phyloP scores from a whole-genome alignment of 176 grass and related monocot species.

The Aegilops longissima region DNA sequence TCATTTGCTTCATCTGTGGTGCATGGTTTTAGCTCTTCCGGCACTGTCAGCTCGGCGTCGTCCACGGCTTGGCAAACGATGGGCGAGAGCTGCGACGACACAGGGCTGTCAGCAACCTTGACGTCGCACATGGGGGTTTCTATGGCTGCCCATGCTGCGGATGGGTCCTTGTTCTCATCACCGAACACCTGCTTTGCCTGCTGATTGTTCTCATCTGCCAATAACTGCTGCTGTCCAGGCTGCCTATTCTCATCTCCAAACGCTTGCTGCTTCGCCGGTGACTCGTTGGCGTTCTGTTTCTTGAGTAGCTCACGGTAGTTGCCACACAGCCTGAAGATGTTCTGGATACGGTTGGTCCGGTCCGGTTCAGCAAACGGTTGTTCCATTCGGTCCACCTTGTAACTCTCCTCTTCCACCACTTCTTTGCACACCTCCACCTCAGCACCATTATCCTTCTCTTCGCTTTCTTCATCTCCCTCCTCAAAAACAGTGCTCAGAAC shows the following conservation, averaged over 20 bases:
- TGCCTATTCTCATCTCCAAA: slow-evolving; percentile 45
- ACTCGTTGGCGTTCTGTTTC: slow-evolving; percentile 22
- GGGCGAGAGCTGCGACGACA: slow-evolving; percentile 37
- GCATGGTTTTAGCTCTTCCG: slow-evolving; percentile 29
- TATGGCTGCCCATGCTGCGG: slow-evolving; percentile 23
- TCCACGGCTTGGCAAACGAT: slow-evolving; percentile 49
- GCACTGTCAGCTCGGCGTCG: background rate
- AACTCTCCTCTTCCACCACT: slow-evolving; percentile 76
- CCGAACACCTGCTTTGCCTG: slow-evolving; percentile 21
- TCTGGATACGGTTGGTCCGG: slow-evolving; percentile 66
- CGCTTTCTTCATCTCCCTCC: slow-evolving; percentile 62
- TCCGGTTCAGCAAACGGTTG: slow-evolving; percentile 26
- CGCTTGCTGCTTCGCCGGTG: slow-evolving; percentile 23
- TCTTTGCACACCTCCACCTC: slow-evolving; percentile 79
- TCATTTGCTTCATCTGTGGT: slow-evolving; percentile 3
- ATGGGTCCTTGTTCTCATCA: slow-evolving; percentile 53
- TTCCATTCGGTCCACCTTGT: slow-evolving; percentile 17
- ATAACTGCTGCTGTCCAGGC: slow-evolving; percentile 3
- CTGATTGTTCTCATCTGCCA: slow-evolving; percentile 27
- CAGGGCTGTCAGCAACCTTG: slow-evolving; percentile 46
- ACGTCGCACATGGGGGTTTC: slow-evolving; percentile 44
- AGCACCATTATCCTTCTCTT: slow-evolving; percentile 30
- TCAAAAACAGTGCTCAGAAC: slow-evolving; percentile 74
- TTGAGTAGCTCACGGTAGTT: slow-evolving; percentile 65
- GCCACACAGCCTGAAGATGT: slow-evolving; percentile 88